phyloP scores from a whole-genome alignment of 2,329 filamentous ascomycete species.

The Mollisiaceae sp. region DNA sequence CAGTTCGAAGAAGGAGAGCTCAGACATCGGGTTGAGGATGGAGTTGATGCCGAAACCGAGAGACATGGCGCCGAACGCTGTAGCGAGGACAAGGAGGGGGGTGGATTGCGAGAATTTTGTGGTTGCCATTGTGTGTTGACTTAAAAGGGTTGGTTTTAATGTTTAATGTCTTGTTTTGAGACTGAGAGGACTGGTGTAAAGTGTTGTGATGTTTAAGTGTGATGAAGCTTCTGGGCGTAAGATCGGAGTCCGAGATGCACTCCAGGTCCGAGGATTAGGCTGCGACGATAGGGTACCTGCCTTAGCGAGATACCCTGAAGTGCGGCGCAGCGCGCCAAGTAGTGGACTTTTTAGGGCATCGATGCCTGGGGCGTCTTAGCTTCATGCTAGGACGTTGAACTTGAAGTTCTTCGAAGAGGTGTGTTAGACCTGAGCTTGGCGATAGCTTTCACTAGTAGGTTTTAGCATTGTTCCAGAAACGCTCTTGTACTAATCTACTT shows the following conservation, averaged over 20 bases:
- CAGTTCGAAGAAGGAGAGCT: conserved; percentile 11
- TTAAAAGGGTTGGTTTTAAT: not conserved
- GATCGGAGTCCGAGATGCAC: conserved; percentile 7
- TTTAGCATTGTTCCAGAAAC: too few species aligned
- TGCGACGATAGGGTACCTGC: not conserved
- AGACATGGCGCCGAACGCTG: not conserved
- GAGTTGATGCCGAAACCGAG: conserved; percentile 10
- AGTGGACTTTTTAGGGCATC: too few species aligned
- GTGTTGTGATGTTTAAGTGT: conserved; percentile 1
- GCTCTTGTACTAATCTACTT: too few species aligned
- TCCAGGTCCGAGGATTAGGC: not conserved
- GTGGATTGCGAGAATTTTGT: conserved; percentile 6
- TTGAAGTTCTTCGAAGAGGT: too few species aligned
- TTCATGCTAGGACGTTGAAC: too few species aligned
- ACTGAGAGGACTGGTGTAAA: not conserved
- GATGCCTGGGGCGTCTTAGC: too few species aligned
- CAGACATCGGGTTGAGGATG: conserved; percentile 11
- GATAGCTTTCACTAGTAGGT: too few species aligned
- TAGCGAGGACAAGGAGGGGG: not conserved
- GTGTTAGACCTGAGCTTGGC: too few species aligned
- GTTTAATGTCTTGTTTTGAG: too few species aligned
- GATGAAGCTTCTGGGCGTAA: not conserved
- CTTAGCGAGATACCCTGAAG: not conserved
- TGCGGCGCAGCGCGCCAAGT: too few species aligned
- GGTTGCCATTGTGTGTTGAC: not conserved